Evolutionary conservation across 148 eudicot species (phyloP).

Genomic region (Fagopyrum esculentum): DNA sequence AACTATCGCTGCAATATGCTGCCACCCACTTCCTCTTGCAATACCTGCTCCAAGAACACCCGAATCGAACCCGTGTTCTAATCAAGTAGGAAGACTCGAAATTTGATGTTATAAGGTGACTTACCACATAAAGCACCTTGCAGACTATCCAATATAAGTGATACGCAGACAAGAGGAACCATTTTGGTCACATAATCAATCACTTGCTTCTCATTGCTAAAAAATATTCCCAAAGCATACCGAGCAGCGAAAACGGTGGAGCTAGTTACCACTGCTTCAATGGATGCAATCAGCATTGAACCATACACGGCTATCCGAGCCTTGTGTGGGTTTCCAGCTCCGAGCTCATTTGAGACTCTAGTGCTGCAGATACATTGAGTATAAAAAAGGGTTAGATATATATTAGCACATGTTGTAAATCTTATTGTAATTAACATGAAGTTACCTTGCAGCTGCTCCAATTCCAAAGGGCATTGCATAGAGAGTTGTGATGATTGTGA

Average conservation of each 20-base stretch:
- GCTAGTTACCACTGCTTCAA: conserved; percentile 8
- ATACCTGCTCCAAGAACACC: conserved; percentile 28
- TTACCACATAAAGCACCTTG: conserved; percentile 29
- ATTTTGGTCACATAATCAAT: conserved; percentile 23
- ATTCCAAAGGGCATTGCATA: conserved; percentile 73
- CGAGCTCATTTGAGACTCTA: conserved; percentile 71
- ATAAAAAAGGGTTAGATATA: not conserved
- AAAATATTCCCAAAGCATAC: conserved; percentile 20
- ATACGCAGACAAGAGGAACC: conserved; percentile 26
- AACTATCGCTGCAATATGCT: conserved; percentile 53
- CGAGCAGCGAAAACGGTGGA: conserved; percentile 17
- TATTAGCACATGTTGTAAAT: not conserved
- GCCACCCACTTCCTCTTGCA: conserved; percentile 76
- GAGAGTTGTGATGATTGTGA: conserved; percentile 54
- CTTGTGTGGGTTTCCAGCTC: conserved; percentile 22
- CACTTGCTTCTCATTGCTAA: conserved; percentile 30
- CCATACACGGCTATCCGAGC: conserved; percentile 21
- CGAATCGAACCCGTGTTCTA: not conserved
- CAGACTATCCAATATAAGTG: conserved; percentile 19
- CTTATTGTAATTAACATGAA: not conserved
- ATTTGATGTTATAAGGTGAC: not conserved
- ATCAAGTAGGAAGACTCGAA: not conserved
- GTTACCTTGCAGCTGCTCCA: conserved; percentile 73
- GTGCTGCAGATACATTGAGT: not conserved
- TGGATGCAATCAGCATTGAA: conserved; percentile 14